phyloP scores from a whole-genome alignment of 306 rosid species.

The Vigna trinervia region DNA sequence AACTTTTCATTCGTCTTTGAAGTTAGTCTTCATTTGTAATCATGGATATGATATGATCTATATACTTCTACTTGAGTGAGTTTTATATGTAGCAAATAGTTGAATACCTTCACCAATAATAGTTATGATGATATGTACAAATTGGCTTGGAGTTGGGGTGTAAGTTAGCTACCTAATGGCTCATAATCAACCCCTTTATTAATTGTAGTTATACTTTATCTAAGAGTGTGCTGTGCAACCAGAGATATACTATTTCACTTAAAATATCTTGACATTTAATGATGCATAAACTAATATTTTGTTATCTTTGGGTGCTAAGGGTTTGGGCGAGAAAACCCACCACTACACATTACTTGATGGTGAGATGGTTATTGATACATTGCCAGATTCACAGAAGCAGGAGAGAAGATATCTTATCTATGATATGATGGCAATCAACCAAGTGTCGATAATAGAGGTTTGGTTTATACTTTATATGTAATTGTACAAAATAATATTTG shows the following conservation, averaged over 20 bases:
- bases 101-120: background rate
- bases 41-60: background rate
- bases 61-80: background rate
- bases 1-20: background rate
- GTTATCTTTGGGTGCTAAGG: constrained; percentile 63
- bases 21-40: background rate
- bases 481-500: constrained; percentile 14
- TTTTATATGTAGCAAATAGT: background rate
- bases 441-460: constrained; percentile 81
- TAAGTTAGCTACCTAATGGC: constrained; percentile 7
- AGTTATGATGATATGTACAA: constrained; percentile 17
- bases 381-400: constrained; percentile 91
- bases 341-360: constrained; percentile 96
- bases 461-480: constrained; percentile 29
- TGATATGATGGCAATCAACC: constrained; percentile 92
- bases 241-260: constrained; percentile 13
- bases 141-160: constrained; percentile 13
- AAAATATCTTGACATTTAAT: constrained; percentile 24
- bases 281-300: constrained; percentile 50
- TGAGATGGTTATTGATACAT: constrained; percentile 93
- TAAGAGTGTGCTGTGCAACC: constrained; percentile 26
- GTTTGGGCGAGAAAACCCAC: constrained; percentile 83
- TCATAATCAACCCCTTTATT: constrained; percentile 26
- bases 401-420: constrained; percentile 99
- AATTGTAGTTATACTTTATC: constrained; percentile 7